These are phyloP conservation scores for Diaporthe ilicicola DNA, from an alignment of 2,329 filamentous ascomycete species.

Conservation along the genomic window DNA sequence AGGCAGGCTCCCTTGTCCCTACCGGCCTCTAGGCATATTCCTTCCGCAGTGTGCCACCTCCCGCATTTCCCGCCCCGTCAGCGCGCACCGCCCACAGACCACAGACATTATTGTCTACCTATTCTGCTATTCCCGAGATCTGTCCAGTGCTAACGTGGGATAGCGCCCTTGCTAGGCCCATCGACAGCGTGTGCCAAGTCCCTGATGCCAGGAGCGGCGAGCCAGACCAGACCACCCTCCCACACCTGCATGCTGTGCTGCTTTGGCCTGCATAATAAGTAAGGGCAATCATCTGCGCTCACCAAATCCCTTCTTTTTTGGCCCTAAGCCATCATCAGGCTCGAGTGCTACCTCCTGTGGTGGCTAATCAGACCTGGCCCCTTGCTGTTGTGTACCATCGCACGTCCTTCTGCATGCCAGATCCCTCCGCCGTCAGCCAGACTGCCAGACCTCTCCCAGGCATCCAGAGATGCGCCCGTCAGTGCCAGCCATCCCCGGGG, in stretches of 20 bases:
- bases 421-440: slow-evolving; percentile 18
- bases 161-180: slow-evolving; percentile 23
- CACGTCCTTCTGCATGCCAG: slow-evolving; percentile 20
- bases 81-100: slow-evolving; percentile 16
- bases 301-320: slow-evolving; percentile 16
- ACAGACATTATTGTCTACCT: slow-evolving; percentile 10
- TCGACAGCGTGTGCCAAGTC: slow-evolving; percentile 18
- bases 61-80: slow-evolving; percentile 20
- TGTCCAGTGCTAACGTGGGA: slow-evolving; percentile 23
- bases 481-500: neutral
- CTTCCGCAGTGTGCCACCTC: slow-evolving; percentile 22
- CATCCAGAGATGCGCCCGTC: neutral
- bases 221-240: neutral
- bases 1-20: slow-evolving; percentile 8
- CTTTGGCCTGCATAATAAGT: slow-evolving; percentile 20
- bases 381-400: slow-evolving; percentile 1
- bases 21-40: slow-evolving; percentile 16
- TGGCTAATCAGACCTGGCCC: slow-evolving; percentile 10
- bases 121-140: slow-evolving; percentile 24
- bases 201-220: slow-evolving; percentile 9
- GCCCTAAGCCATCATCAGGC: slow-evolving; percentile 17
- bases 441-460: neutral
- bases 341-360: slow-evolving; percentile 20
- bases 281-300: slow-evolving; percentile 24
- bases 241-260: slow-evolving; percentile 2